Evolutionary conservation across 768 basidiomycete genomes (phyloP).

Genomic region (Mycena belliarum): DNA sequence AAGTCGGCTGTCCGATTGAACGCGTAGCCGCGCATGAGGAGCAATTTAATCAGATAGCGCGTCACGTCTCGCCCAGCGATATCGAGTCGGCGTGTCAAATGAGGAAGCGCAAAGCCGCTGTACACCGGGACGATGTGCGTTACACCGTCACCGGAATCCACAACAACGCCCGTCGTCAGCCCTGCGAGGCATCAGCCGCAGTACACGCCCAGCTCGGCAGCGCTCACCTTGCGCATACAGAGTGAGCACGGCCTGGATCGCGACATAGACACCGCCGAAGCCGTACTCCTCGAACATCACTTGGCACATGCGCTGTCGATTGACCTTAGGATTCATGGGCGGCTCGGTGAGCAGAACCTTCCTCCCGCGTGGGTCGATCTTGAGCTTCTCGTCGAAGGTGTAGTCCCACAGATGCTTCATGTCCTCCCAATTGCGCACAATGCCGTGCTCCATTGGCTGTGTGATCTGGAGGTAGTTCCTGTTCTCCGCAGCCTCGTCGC

Average conservation of each 20-base stretch:
- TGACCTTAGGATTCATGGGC: slow-evolving; percentile 96
- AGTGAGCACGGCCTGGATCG: slow-evolving; percentile 97
- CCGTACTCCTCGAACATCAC: slow-evolving; percentile 99
- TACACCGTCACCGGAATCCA: slow-evolving; percentile 98
- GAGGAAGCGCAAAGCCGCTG: slow-evolving; percentile 94
- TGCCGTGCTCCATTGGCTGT: slow-evolving; percentile 99
- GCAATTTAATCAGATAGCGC: slow-evolving; percentile 97
- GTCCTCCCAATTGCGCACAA: slow-evolving; percentile 98
- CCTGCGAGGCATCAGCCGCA: slow-evolving; percentile 47
- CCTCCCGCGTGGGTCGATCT: slow-evolving; percentile 79
- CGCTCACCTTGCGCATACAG: slow-evolving; percentile 94
- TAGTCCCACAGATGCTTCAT: slow-evolving; percentile 99
- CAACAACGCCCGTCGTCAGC: slow-evolving; percentile 96
- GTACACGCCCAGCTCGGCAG: background rate
- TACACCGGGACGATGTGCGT: slow-evolving; percentile 99
- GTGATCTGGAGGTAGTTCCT: slow-evolving; percentile 95
- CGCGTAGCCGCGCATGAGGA: slow-evolving; percentile 99
- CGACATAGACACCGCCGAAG: slow-evolving; percentile 93
- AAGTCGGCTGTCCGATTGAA: slow-evolving; percentile 99
- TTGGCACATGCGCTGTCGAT: slow-evolving; percentile 91
- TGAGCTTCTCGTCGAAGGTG: slow-evolving; percentile 95
- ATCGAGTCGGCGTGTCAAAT: slow-evolving; percentile 91
- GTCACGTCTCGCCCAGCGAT: slow-evolving; percentile 99
- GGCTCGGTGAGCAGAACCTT: slow-evolving; percentile 97
- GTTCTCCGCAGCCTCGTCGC: slow-evolving; percentile 93